A percentile compares a stretch with the other conserved stretches of the same genome.
Evolutionary conservation across 257 asterid genomes (phyloP).

Genomic region (Salvia rosmarinus): DNA sequence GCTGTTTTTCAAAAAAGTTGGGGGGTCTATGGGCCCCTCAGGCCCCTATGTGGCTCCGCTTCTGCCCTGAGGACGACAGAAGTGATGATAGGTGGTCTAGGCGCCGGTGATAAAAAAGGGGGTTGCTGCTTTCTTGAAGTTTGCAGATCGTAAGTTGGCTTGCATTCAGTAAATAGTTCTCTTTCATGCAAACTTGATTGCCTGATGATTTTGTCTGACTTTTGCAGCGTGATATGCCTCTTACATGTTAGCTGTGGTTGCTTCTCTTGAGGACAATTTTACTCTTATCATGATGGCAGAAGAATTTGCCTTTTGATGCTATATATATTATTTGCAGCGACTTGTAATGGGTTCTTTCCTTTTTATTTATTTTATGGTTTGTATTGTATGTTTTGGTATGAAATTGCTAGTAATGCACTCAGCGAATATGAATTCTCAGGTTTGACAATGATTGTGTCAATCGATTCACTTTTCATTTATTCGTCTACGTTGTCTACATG

Average conservation of each 20-base stretch:
- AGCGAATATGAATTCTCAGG: background rate
- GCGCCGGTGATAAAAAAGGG: slow-evolving; percentile 33
- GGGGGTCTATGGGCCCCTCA: no score
- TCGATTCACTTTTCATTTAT: background rate
- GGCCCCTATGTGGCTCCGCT: no score
- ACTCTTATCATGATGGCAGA: no score
- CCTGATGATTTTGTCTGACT: background rate
- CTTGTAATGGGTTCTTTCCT: background rate
- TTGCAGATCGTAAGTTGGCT: slow-evolving; percentile 34
- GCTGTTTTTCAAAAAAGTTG: no score
- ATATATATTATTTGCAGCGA: no score
- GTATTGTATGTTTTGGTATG: background rate
- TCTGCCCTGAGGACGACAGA: slow-evolving; percentile 52
- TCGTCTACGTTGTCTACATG: no score
- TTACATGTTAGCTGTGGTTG: no score
- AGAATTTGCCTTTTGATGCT: no score
- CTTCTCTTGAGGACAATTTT: no score
- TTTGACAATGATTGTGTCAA: background rate
- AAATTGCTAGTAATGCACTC: background rate
- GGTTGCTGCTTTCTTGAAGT: background rate
- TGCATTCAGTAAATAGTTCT: background rate
- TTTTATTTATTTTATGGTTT: background rate
- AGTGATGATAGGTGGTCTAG: slow-evolving; percentile 57
- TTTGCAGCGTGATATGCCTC: slow-evolving; percentile 8
- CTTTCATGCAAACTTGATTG: background rate